phyloP scores from a whole-genome alignment of 441 rosid species.

The Erysimum pusillum region DNA sequence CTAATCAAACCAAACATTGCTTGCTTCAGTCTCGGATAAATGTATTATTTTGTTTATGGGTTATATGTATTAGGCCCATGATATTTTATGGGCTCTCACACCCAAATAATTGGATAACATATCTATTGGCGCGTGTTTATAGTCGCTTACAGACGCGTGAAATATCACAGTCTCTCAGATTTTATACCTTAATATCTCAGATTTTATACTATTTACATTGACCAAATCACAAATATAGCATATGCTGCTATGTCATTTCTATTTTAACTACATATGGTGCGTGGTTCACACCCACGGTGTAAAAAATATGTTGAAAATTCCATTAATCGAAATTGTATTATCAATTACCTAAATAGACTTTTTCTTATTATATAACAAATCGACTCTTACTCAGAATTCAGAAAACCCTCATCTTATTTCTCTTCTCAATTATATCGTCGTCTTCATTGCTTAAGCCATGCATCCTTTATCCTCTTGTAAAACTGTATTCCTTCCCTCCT shows the following conservation, averaged over 20 bases:
- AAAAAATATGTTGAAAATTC: background rate
- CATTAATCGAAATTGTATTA: background rate
- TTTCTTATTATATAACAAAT: background rate
- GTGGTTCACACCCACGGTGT: background rate
- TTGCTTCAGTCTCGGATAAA: background rate
- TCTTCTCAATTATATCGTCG: background rate
- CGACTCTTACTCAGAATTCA: background rate
- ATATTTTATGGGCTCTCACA: conserved; percentile 11
- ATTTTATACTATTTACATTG: background rate
- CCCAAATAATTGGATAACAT: background rate
- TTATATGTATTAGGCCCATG: conserved; percentile 23
- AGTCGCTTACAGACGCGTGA: background rate
- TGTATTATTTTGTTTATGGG: background rate
- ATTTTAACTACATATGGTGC: background rate
- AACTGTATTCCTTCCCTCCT: background rate
- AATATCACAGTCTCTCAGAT: background rate
- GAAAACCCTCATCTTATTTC: background rate
- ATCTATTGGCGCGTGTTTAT: background rate
- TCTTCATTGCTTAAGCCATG: too few relatives aligned
- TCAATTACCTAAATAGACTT: background rate
- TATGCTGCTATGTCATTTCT: background rate
- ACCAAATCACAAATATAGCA: background rate
- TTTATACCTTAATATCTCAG: background rate
- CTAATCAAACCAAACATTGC: background rate
- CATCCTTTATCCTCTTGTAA: background rate